These are phyloP conservation scores for Herpetospermum pedunculosum DNA, from an alignment of 306 rosid genomes.

Conservation along the genomic window DNA sequence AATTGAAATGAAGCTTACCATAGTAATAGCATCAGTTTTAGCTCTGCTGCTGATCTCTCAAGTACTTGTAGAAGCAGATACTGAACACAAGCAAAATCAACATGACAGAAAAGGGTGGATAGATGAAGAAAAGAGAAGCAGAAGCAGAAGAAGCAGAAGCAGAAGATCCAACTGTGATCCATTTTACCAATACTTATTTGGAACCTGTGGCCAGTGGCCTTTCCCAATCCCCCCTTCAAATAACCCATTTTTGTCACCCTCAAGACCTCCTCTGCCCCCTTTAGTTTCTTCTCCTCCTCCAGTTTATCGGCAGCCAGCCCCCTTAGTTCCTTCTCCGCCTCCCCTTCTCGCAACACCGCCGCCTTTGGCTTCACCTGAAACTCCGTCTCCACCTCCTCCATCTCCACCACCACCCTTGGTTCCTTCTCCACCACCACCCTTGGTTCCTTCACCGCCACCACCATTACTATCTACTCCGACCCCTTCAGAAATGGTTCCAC, in stretches of 20 bases:
- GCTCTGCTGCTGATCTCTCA: constrained; percentile 30
- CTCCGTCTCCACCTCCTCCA: constrained; percentile 1
- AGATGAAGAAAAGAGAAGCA: constrained; percentile 25
- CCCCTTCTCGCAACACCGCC: not conserved
- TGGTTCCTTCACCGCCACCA: constrained; percentile 30
- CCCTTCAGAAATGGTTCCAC: constrained; percentile 24
- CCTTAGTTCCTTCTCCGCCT: constrained; percentile 8
- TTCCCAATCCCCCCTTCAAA: constrained; percentile 45
- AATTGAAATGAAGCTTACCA: constrained; percentile 40
- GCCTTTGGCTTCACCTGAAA: not conserved
- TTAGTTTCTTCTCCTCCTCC: constrained; percentile 30
- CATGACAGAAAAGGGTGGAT: constrained; percentile 3
- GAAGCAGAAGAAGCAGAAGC: constrained; percentile 13
- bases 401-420: constrained; percentile 34
- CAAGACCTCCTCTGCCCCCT: constrained; percentile 22
- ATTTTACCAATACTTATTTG: constrained; percentile 44
- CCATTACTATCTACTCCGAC: constrained; percentile 19
- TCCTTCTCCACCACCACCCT: constrained; percentile 33
- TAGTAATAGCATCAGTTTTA: constrained; percentile 15
- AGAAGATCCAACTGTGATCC: constrained; percentile 49
- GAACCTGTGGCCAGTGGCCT: constrained; percentile 69
- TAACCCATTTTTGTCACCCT: constrained; percentile 50
- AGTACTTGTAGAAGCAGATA: constrained; percentile 22
- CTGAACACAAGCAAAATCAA: not conserved
- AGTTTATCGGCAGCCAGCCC: constrained; percentile 9